Evolutionary conservation across 352 stramenopile species (phyloP), one percentile per base, ranked within the genome.

Genomic region (Phytophthora brassicae): DNA sequence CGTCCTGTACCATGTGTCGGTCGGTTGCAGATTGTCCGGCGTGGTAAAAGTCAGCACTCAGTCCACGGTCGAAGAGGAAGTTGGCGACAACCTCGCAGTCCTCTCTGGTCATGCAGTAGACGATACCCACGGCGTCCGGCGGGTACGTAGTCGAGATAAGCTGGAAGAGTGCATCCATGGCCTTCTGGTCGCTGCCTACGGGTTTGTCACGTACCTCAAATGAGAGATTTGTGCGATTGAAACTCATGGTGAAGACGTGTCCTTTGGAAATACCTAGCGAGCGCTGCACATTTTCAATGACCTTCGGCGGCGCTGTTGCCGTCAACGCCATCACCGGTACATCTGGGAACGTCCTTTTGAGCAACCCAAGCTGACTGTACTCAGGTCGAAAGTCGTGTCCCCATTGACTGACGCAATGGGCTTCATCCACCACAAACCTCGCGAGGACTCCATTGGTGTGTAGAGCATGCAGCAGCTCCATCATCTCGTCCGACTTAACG

Each of bases 391-490:
- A 96, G 55, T 96, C 86, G 68, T 96, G 90, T 35, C 89, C 88
- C 89, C 89, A 97, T 60, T 95, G 78, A 51, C 84, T 95, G 19
- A 92, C 81, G 58, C 89, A 97, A 58, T 97, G 89, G 8, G 86
- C 89, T 68, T 98, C 88, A 62, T 98, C 96, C 66, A 99, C 93
- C 28, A 99, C 95, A 60, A 98, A 98, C 24, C 95, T 75, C 35
- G 87, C 90, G 6, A 98, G 84, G 60, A 90, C 90, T 56, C 72
- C 68, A 64, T 90, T 68, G 17, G 46, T 19, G 46, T 74, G 47
- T 36, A 77, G 45, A 4, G 24, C 35, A 41, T 90, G 61, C 19
- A 92, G 51, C 46, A 90, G 43, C 1, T 86, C 70, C 60, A 88
- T 81, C 81, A 92, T 90, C 54, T 92, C 79, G 4, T 48, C 57